Percentiles rank a stretch among this genome's conserved stretches.
These are phyloP conservation scores for Zymoseptoria crescenta DNA, from an alignment of 2,329 filamentous ascomycete species.

Conservation along the genomic window DNA sequence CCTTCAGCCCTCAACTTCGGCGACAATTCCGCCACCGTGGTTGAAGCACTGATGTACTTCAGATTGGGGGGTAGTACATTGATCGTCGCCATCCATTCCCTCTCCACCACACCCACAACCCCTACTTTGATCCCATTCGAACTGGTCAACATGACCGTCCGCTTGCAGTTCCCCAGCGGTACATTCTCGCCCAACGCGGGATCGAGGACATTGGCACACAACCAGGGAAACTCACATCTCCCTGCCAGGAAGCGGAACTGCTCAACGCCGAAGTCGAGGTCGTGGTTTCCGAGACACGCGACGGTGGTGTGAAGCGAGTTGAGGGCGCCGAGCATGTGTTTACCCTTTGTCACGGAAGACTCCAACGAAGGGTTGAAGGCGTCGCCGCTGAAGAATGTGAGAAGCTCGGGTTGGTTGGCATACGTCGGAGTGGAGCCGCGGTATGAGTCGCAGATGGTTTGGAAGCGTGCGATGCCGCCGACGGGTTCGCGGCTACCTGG, in stretches of 20 bases:
- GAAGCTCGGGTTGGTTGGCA: slow-evolving; percentile 53
- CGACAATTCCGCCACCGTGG: slow-evolving; percentile 67
- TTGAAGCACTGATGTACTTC: slow-evolving; percentile 70
- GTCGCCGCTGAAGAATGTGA: slow-evolving; percentile 86
- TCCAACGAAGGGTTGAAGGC: slow-evolving; percentile 88
- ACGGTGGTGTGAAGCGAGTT: slow-evolving; percentile 71
- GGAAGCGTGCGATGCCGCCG: slow-evolving; percentile 73
- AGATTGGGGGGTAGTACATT: slow-evolving; percentile 76
- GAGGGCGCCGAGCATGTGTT: slow-evolving; percentile 81
- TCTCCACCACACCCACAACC: slow-evolving; percentile 75
- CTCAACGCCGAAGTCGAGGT: slow-evolving; percentile 81
- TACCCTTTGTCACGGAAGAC: slow-evolving; percentile 78
- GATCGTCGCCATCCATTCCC: slow-evolving; percentile 84
- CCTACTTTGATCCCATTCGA: slow-evolving; percentile 82
- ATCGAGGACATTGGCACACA: slow-evolving; percentile 81
- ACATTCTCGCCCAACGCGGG: slow-evolving; percentile 68
- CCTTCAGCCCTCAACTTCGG: slow-evolving; percentile 66
- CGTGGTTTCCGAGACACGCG: slow-evolving; percentile 86
- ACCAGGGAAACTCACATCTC: slow-evolving; percentile 80
- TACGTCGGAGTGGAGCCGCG: slow-evolving; percentile 44
- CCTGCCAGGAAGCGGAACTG: slow-evolving; percentile 67
- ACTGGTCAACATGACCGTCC: slow-evolving; percentile 67
- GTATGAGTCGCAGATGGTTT: slow-evolving; percentile 70
- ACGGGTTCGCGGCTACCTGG: slow-evolving; percentile 67
- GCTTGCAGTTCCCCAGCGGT: slow-evolving; percentile 66